Base-by-base conservation (phyloP, 1,284 basidiomycete species). In the Trichosporon faecale region DNA sequence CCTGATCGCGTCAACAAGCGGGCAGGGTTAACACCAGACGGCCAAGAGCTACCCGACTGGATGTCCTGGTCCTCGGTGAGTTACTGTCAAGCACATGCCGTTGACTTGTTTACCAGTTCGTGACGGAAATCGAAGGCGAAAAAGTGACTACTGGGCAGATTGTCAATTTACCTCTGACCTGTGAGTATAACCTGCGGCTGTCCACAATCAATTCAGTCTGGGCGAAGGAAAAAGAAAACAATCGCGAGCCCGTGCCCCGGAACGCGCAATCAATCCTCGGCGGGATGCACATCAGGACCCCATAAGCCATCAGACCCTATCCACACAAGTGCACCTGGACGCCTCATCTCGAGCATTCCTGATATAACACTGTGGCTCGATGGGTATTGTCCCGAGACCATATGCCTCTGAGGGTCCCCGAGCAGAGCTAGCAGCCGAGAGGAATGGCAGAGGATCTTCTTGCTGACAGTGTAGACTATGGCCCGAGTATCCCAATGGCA, bases 21-120 rank as follows among this genome's bases (percentile, higher is more conserved):
- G n/a, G 64, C 31, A 3, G 68, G 70, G 46, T 33, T 69, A 64
- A 72, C 68, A 46, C 76, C 76, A 12, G 70, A 77, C 57, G 76
- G 76, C 2, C 76, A 77, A 64, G 69, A 37, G 29, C 66, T 77
- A 14, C 76, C 76, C 55, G 72, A 72, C 40, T 77, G 76, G 76
- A 68, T 77, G 44, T 70, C 73, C 0, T 77, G 73, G 69, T 70
- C 73, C 9, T 63, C 67, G 66, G 76, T 76, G 55, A 66, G 73
- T 72, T 1, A 18, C 21, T 5, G 27, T 7, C 5, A 23, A 25
- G 63, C 35, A 21, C 27, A 65, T 16, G 11, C n/a, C 6, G 31
- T 27, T 67, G 25, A 40, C 25, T 40, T 31, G 29, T n/a, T 29
- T 40, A 23, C 52, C 66, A 76, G 76, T 75, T 72, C 52, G 72